phyloP scores from a whole-genome alignment of 176 grass and related monocot genomes.

The Carex pumila region DNA sequence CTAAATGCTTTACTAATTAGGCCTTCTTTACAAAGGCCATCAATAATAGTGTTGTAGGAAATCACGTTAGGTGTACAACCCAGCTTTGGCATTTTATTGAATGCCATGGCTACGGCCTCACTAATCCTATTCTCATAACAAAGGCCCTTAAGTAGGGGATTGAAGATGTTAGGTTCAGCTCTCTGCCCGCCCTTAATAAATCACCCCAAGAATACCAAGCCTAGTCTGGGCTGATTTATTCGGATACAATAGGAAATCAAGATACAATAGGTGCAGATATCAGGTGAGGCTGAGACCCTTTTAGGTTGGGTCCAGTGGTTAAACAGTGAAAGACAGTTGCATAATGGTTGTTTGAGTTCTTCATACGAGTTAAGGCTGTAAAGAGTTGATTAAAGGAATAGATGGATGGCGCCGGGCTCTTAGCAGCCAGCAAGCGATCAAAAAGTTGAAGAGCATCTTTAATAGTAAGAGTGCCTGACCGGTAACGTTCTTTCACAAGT shows the following conservation, averaged over 20 bases:
- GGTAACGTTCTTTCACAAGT: no score
- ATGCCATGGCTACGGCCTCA: no score
- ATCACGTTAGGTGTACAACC: no score
- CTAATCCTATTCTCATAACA: background rate
- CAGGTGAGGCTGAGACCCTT: background rate
- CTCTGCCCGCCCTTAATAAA: background rate
- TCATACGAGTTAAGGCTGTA: background rate
- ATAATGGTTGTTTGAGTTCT: background rate
- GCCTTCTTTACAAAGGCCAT: no score
- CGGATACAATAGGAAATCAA: slow-evolving; percentile 17
- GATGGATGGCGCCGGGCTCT: background rate
- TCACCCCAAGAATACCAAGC: background rate
- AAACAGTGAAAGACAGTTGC: slow-evolving; percentile 2
- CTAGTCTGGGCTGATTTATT: background rate
- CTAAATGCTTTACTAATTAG: no score
- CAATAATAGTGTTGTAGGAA: no score
- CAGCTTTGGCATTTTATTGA: no score
- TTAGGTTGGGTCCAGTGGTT: background rate
- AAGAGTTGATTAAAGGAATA: background rate
- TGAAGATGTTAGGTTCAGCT: no score
- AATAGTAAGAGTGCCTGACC: no score
- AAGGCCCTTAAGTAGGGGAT: background rate
- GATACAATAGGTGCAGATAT: background rate
- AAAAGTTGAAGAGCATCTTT: no score
- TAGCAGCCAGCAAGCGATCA: no score